A percentile compares a stretch with the other conserved stretches of the same genome.
These are phyloP conservation scores for Arachis stenosperma DNA, from an alignment of 306 rosid species.

Conservation along the genomic window DNA sequence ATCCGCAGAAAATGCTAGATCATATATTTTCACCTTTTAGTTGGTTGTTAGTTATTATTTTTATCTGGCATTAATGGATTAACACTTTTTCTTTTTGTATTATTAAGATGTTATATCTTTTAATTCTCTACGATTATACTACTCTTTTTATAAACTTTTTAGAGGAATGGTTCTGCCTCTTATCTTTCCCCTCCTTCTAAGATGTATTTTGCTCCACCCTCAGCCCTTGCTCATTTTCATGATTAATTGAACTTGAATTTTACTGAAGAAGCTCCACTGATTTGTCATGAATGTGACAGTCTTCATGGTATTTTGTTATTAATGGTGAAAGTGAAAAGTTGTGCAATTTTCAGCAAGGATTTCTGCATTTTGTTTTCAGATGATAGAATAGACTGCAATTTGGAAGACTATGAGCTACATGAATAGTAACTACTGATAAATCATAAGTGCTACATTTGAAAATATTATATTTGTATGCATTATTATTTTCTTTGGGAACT, in stretches of 20 bases:
- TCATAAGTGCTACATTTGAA: constrained; percentile 1
- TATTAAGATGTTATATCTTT: neutral
- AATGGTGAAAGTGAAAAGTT: neutral
- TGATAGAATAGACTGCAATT: neutral
- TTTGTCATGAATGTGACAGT: neutral
- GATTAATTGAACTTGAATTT: constrained; percentile 11
- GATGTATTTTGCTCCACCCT: neutral
- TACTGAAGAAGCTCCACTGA: constrained; percentile 2
- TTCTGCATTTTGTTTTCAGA: neutral
- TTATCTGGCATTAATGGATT: neutral
- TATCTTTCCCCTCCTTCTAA: neutral
- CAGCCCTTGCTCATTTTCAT: neutral
- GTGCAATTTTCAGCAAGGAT: neutral
- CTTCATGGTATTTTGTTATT: neutral
- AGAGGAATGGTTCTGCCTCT: neutral
- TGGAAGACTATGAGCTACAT: constrained; percentile 1
- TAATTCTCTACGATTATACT: neutral
- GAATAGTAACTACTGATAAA: constrained; percentile 1
- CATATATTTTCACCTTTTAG: neutral
- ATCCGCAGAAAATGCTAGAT: neutral
- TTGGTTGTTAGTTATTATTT: neutral
- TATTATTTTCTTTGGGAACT: constrained; percentile 2
- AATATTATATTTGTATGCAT: neutral
- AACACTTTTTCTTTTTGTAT: neutral
- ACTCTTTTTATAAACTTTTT: neutral